A percentile compares a stretch with the other conserved stretches of the same genome.
These are phyloP conservation scores for Fraxinus americana DNA, from an alignment of 257 asterid genomes.

Conservation along the genomic window DNA sequence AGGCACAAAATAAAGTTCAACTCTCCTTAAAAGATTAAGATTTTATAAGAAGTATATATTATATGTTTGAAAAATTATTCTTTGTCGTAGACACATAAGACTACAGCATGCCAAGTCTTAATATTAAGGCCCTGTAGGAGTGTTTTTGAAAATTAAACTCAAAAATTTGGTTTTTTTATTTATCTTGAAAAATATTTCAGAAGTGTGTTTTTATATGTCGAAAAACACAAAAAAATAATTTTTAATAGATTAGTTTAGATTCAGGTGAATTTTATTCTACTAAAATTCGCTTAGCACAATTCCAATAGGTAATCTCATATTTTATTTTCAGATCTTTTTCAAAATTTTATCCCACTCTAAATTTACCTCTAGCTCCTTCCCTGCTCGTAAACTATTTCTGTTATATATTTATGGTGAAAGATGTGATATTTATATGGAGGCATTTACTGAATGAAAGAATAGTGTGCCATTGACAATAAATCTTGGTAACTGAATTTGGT, in stretches of 20 bases:
- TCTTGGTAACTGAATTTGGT: conserved; percentile 7
- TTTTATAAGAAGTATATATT: not conserved
- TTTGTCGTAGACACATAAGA: not conserved
- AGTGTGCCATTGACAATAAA: conserved; percentile 9
- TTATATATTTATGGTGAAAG: conserved; percentile 1
- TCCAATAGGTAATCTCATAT: not conserved
- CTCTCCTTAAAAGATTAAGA: not conserved
- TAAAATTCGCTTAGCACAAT: not conserved
- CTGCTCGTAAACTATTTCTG: not conserved
- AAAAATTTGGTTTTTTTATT: not conserved
- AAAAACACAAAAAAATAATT: not conserved
- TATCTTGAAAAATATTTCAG: not conserved
- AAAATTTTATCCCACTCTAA: not conserved
- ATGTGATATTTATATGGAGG: not conserved
- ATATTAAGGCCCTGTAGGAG: not conserved
- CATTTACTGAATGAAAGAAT: not conserved
- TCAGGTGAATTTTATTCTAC: not conserved
- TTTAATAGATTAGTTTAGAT: not conserved
- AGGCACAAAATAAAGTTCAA: not conserved
- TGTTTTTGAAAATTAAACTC: not conserved
- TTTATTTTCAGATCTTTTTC: not conserved
- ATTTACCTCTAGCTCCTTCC: not conserved
- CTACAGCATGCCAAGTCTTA: not conserved
- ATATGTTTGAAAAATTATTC: not conserved
- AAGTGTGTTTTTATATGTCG: not conserved